These are phyloP conservation scores for Theileria luwenshuni DNA, from an alignment of 169 alveolate species.

Conservation along the genomic window DNA sequence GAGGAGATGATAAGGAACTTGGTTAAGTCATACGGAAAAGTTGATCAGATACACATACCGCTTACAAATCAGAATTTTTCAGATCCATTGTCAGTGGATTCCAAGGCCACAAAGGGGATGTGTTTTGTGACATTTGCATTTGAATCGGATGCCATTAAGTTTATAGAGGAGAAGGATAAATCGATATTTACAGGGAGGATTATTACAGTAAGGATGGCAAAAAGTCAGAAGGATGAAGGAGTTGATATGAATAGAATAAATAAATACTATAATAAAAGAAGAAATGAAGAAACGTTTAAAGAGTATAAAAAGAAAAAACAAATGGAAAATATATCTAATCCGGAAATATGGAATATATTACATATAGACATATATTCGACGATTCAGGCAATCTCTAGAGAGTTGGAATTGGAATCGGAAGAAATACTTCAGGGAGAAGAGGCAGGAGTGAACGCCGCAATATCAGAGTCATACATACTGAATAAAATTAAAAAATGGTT, in stretches of 20 bases:
- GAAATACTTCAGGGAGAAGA: conserved; percentile 82
- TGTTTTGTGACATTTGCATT: conserved; percentile 58
- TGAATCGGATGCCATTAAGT: conserved; percentile 61
- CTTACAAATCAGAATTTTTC: conserved; percentile 12
- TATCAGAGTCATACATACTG: conserved; percentile 91
- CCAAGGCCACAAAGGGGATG: conserved; percentile 45
- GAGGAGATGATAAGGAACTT: conserved; percentile 84
- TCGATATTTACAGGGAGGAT: conserved; percentile 74
- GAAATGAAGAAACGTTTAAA: conserved; percentile 62
- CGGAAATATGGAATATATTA: conserved; percentile 93
- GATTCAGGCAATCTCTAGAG: conserved; percentile 83
- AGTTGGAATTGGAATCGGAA: conserved; percentile 80
- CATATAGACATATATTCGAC: conserved; percentile 92
- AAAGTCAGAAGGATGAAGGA: conserved; percentile 44
- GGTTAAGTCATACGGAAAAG: conserved; percentile 58
- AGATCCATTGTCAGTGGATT: not conserved
- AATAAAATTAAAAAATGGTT: conserved; percentile 93
- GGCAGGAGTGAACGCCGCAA: conserved; percentile 90
- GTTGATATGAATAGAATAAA: conserved; percentile 12
- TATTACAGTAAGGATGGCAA: conserved; percentile 67
- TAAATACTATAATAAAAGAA: not conserved
- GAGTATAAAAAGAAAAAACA: conserved; percentile 80
- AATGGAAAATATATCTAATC: conserved; percentile 80
- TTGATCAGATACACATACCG: conserved; percentile 62
- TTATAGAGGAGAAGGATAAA: conserved; percentile 54